Conservation (phyloP, 768 basidiomycete species). For the Kwoniella shandongensis region DNA sequence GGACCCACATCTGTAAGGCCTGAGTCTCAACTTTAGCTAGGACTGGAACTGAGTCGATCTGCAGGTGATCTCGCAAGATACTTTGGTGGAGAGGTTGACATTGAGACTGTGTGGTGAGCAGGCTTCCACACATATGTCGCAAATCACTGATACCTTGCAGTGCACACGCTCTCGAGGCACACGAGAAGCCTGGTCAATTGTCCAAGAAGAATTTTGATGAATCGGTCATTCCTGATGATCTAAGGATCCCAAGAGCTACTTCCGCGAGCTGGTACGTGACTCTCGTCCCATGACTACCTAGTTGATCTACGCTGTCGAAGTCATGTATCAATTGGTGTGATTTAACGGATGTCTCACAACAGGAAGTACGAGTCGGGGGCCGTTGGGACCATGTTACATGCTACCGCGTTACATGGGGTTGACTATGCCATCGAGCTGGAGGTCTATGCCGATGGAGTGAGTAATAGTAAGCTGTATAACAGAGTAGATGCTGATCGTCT, state of each 20-base stretch:
- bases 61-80: slow-evolving; percentile 74
- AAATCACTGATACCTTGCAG: slow-evolving; percentile 19
- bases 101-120: slow-evolving; percentile 59
- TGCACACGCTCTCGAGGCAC: slow-evolving; percentile 83
- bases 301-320: no score
- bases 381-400: slow-evolving; percentile 84
- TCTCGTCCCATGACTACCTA: neutral
- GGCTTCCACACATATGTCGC: neutral
- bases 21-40: neutral
- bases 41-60: neutral
- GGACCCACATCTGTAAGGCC: slow-evolving; percentile 82
- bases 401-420: slow-evolving; percentile 81
- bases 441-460: slow-evolving; percentile 79
- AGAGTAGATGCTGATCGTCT: slow-evolving; percentile 1
- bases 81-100: slow-evolving; percentile 91
- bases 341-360: neutral
- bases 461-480: slow-evolving; percentile 11
- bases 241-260: slow-evolving; percentile 90
- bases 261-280: slow-evolving; percentile 72
- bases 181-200: slow-evolving; percentile 80
- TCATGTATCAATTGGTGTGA: no score
- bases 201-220: slow-evolving; percentile 80
- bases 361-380: slow-evolving; percentile 90
- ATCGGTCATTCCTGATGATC: slow-evolving; percentile 72
- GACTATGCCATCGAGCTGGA: slow-evolving; percentile 93